phyloP scores from a whole-genome alignment of 805 yeast species.

The Candida saitoana region DNA sequence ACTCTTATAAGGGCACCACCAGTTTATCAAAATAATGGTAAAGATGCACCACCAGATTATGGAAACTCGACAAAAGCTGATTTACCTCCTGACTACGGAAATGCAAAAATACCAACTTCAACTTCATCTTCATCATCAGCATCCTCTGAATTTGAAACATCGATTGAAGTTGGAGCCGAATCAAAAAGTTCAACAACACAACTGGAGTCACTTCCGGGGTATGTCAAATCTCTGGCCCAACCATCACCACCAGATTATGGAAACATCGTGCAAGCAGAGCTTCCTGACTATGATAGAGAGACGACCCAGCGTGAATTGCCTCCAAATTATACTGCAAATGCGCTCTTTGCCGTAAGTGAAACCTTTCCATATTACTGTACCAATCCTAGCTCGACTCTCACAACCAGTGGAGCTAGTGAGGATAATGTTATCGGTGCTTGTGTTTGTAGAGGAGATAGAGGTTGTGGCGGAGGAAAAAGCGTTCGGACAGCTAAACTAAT shows the following conservation, averaged over 20 bases:
- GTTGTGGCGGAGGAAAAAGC: conserved; percentile 5
- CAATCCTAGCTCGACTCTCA: neutral
- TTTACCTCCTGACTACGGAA: conserved; percentile 4
- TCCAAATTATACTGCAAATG: conserved; percentile 3
- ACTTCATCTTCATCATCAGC: neutral
- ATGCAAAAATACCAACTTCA: neutral
- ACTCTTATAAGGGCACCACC: too few relatives aligned
- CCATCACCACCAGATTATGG: conserved; percentile 2
- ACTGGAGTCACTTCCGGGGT: neutral
- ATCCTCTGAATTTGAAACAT: neutral
- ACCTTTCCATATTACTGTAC: conserved; percentile 4
- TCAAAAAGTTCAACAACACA: neutral
- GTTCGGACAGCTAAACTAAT: neutral
- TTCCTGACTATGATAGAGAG: conserved; percentile 3
- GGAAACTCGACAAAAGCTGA: conserved; percentile 4
- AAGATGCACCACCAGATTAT: conserved; percentile 3
- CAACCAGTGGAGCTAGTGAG: neutral
- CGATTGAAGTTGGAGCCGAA: neutral
- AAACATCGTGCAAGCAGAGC: neutral
- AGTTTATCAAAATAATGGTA: neutral
- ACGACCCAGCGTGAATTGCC: conserved; percentile 2
- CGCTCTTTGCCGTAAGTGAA: conserved; percentile 2
- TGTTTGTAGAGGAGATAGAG: conserved; percentile 3
- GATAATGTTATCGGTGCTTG: conserved; percentile 2
- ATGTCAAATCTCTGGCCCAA: neutral